Conservation (phyloP, 83 land plant genomes). For the Picea abies region DNA sequence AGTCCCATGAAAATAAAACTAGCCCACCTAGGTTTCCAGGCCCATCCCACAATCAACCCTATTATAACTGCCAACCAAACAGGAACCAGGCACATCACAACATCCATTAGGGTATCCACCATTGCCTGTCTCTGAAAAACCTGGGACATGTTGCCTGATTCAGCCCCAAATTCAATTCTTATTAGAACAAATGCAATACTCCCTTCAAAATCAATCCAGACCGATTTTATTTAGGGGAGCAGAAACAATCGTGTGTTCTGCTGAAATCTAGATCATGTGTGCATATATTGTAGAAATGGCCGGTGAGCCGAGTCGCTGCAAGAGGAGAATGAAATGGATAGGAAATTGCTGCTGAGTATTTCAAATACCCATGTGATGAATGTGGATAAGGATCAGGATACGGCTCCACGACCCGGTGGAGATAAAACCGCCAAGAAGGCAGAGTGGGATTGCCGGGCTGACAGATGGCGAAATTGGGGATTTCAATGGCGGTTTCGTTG, state of each 20-base stretch:
- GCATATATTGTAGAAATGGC: background rate
- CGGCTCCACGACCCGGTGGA: conserved; percentile 1
- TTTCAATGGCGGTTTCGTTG: background rate
- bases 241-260: background rate
- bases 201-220: background rate
- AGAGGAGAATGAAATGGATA: background rate
- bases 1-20: conserved; percentile 5
- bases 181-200: too few species aligned
- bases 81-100: conserved; percentile 31
- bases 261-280: background rate
- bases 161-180: background rate
- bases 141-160: background rate
- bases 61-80: conserved; percentile 58
- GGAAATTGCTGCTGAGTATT: background rate
- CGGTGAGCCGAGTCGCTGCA: too few species aligned
- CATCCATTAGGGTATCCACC: conserved; percentile 9
- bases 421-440: background rate
- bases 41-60: conserved; percentile 72
- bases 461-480: conserved; percentile 1
- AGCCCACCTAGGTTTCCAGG: conserved; percentile 74
- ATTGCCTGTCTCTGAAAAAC: conserved; percentile 1
- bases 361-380: conserved; percentile 12
- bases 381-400: conserved; percentile 17
- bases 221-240: background rate
- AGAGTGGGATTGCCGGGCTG: background rate